These are phyloP conservation scores for Oemleria cerasiformis DNA, from an alignment of 306 rosid genomes.

Conservation along the genomic window DNA sequence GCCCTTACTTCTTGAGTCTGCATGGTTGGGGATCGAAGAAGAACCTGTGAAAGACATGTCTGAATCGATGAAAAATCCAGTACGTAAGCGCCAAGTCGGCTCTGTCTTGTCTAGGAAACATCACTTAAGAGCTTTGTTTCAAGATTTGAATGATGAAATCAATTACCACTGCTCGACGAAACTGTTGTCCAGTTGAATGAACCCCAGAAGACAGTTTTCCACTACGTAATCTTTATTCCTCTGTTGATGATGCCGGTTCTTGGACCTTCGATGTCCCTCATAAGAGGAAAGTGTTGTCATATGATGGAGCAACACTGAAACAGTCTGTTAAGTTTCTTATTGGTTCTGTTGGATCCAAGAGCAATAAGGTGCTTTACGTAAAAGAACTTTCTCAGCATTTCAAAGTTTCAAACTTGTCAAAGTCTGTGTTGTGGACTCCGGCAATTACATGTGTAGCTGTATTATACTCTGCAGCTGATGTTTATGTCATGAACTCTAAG, in stretches of 20 bases:
- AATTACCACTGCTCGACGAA: constrained; percentile 22
- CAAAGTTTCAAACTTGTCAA: constrained; percentile 76
- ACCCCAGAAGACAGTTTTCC: constrained; percentile 17
- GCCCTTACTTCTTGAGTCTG: constrained; percentile 72
- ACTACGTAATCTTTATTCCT: constrained; percentile 26
- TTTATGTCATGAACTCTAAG: constrained; percentile 71
- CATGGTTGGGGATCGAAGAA: constrained; percentile 37
- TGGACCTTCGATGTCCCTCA: constrained; percentile 22
- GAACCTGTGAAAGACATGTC: constrained; percentile 29
- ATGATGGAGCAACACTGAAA: constrained; percentile 30
- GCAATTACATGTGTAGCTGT: constrained; percentile 74
- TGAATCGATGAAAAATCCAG: constrained; percentile 30
- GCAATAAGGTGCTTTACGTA: constrained; percentile 80
- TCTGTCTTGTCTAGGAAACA: constrained; percentile 47
- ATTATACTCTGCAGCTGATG: constrained; percentile 90
- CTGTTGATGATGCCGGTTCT: constrained; percentile 34
- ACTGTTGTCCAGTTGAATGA: constrained; percentile 33
- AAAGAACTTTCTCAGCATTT: constrained; percentile 56
- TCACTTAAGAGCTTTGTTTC: constrained; percentile 55
- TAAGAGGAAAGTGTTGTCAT: constrained; percentile 39
- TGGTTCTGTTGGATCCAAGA: constrained; percentile 95
- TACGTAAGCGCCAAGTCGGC: constrained; percentile 28
- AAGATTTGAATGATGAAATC: constrained; percentile 37
- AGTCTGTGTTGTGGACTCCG: constrained; percentile 79
- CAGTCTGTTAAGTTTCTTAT: constrained; percentile 56